These are phyloP conservation scores for Cadophora gregata DNA, from an alignment of 2,329 filamentous ascomycete species.

Conservation along the genomic window DNA sequence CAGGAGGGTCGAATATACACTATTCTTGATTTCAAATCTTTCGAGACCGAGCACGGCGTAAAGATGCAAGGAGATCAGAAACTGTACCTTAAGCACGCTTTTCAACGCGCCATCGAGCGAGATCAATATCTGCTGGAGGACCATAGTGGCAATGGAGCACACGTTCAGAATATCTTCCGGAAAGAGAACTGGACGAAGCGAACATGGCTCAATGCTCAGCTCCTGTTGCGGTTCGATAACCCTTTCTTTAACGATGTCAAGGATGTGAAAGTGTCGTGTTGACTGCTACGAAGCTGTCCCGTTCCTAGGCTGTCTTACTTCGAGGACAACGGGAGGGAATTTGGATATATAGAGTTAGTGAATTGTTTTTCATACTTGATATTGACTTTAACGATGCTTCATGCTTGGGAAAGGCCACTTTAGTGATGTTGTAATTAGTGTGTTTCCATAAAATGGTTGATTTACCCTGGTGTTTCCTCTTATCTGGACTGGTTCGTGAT, in stretches of 20 bases:
- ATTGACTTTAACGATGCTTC: too few species aligned
- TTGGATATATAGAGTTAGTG: too few species aligned
- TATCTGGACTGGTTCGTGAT: too few species aligned
- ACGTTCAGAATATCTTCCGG: not conserved
- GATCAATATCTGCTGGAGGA: not conserved
- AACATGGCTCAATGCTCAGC: not conserved
- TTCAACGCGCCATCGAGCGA: not conserved
- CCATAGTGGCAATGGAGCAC: not conserved
- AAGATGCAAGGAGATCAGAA: not conserved
- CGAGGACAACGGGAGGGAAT: too few species aligned
- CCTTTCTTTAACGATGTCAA: not conserved
- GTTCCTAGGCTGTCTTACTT: too few species aligned
- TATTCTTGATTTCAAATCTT: not conserved
- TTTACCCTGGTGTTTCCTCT: too few species aligned
- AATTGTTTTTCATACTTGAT: too few species aligned
- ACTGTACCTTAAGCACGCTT: not conserved
- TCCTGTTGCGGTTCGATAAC: not conserved
- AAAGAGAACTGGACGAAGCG: not conserved
- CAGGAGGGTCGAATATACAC: not conserved
- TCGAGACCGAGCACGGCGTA: not conserved
- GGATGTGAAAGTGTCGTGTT: not conserved
- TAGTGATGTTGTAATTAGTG: too few species aligned
- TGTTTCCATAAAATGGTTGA: too few species aligned
- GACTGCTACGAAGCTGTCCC: too few species aligned
- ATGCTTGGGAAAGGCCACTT: too few species aligned